Conservation (phyloP, 352 stramenopile species). For the Globisporangium barbulae region DNA sequence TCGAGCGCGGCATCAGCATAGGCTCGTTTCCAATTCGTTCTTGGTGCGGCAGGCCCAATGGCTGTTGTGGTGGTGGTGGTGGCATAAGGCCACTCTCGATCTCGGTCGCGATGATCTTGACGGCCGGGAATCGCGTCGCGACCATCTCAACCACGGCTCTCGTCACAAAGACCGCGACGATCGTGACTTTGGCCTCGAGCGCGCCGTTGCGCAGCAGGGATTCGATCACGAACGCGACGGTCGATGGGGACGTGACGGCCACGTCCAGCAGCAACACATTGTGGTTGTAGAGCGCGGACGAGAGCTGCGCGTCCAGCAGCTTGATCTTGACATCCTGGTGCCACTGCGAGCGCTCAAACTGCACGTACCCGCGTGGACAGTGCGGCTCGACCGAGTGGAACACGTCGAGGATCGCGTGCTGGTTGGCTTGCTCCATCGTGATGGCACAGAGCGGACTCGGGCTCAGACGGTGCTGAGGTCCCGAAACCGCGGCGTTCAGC, state of each 20-base stretch:
- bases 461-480: background rate
- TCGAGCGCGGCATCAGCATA: conserved; percentile 3
- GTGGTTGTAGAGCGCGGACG: conserved; percentile 16
- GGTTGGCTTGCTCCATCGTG: conserved; percentile 14
- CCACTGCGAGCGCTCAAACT: conserved; percentile 18
- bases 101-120: conserved; percentile 16
- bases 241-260: conserved; percentile 13
- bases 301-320: conserved; percentile 14
- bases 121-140: conserved; percentile 7
- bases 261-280: conserved; percentile 16
- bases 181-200: conserved; percentile 12
- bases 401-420: conserved; percentile 20
- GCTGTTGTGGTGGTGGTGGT: background rate
- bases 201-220: conserved; percentile 16
- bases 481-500: background rate
- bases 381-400: conserved; percentile 31
- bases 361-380: conserved; percentile 21
- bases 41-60: conserved; percentile 1
- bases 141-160: conserved; percentile 13
- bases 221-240: conserved; percentile 15
- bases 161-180: conserved; percentile 18
- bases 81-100: conserved; percentile 5
- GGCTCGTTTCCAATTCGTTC: background rate
- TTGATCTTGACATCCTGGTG: conserved; percentile 21
- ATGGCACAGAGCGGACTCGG: conserved; percentile 5